Evolutionary conservation across 2,329 filamentous ascomycete genomes (phyloP), one percentile per base, ranked within the genome.

Genomic region (Cercospora sesami): DNA sequence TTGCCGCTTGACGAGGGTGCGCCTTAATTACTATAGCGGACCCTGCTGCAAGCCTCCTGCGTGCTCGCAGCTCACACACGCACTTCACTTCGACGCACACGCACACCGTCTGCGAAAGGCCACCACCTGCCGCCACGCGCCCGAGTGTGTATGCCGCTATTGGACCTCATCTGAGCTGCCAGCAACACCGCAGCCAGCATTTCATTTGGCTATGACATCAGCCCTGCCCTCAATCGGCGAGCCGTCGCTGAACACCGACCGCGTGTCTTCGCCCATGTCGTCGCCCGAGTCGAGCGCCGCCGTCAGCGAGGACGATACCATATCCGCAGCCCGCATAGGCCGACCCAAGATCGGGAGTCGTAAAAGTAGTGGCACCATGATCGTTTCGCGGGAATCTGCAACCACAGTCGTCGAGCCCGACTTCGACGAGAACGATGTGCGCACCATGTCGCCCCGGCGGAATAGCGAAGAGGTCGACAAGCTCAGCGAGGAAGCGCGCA

Each of bases 391-490:
- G 69, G 75, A 75, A n/a, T 70, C 72, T 12, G 71, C 75, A 39
- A 90, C 86, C 72, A 87, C 86, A 5, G 87, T 89, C 65, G 87
- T 91, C 64, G 90, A 91, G 69, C 81, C 88, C 65, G 88, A 91
- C 66, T 85, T 89, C 45, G 87, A 91, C 70, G 86, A 92, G 91
- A 93, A 26, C 78, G 94, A 97, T 79, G 94, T 95, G 69, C 85
- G 94, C 75, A 91, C 93, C 69, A 98, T 99, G 94, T 97, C 94
- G 78, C 94, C 94, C 2, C 86, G 94, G 73, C 85, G 94, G 75
- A 97, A 93, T 72, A 96, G 90, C 75, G 93, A 95, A 76, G 94
- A 98, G 78, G 87, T 97, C 64, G 92, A 97, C 80, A 90, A 89
- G 77, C 86, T 98, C 79, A 91, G 93, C 74, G 89, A 91, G 75